phyloP scores from a whole-genome alignment of 2,329 filamentous ascomycete species.

The Berkeleyomyces rouxiae region DNA sequence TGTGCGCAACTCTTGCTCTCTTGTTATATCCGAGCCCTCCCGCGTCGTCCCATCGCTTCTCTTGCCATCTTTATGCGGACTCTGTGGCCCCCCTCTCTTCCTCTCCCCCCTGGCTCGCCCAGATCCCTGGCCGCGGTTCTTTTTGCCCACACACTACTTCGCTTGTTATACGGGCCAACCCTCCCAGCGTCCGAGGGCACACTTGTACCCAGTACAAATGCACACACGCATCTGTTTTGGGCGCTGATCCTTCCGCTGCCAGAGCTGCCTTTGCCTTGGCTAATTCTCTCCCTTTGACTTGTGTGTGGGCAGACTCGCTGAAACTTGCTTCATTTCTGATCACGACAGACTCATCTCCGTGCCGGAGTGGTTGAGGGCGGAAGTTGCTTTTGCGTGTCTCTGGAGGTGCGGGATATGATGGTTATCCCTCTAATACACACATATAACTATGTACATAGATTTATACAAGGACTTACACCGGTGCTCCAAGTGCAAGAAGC shows the following conservation, averaged over 20 bases:
- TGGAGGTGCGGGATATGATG: too few species aligned
- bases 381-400: too few species aligned
- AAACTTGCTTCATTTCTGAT: conserved; percentile 1
- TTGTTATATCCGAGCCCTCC: background rate
- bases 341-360: background rate
- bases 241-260: background rate
- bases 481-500: too few species aligned
- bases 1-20: background rate
- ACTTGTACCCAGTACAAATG: background rate
- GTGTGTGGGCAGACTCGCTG: background rate
- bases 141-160: background rate
- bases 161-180: background rate
- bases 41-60: background rate
- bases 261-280: background rate
- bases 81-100: background rate
- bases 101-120: background rate
- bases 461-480: too few species aligned
- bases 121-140: background rate
- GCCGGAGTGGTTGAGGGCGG: background rate
- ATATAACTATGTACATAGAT: too few species aligned
- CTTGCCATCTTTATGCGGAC: background rate
- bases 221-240: background rate
- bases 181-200: background rate
- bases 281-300: background rate
- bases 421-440: too few species aligned